phyloP scores from a whole-genome alignment of 2,329 filamentous ascomycete species.

The Aureobasidium sp. region DNA sequence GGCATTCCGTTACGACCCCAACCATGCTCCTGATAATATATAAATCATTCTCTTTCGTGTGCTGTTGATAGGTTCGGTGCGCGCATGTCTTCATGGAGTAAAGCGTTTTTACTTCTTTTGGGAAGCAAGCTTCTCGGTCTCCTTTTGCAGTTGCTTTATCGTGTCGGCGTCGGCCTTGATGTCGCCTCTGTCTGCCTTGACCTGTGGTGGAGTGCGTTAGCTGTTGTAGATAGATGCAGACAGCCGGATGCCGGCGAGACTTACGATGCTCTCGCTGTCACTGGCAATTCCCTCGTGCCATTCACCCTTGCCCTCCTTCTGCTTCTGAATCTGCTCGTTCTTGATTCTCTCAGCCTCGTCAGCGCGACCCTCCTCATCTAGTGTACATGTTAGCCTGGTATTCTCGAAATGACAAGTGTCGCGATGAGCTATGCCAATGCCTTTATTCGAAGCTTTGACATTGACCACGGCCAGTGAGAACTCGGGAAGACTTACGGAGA shows the following conservation, averaged over 20 bases:
- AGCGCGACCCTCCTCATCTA: slow-evolving; percentile 36
- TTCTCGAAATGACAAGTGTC: not conserved
- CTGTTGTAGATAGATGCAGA: not conserved
- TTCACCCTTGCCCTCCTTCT: slow-evolving; percentile 54
- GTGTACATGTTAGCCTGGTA: not conserved
- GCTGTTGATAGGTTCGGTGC: not conserved
- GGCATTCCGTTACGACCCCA: not conserved
- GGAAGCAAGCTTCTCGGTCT: slow-evolving; percentile 23
- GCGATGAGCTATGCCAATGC: not conserved
- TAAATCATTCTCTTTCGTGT: slow-evolving; percentile 9
- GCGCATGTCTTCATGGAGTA: not conserved
- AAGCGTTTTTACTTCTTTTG: slow-evolving; percentile 5
- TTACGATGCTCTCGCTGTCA: slow-evolving; percentile 67
- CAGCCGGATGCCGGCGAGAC: slow-evolving; percentile 20
- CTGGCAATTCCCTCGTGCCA: slow-evolving; percentile 73
- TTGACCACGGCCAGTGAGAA: not conserved
- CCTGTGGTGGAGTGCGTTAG: slow-evolving; percentile 16
- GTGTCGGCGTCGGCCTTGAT: slow-evolving; percentile 21
- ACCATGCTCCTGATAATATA: not conserved
- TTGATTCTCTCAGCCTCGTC: slow-evolving; percentile 46
- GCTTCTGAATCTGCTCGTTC: slow-evolving; percentile 47
- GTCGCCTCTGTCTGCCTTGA: slow-evolving; percentile 30
- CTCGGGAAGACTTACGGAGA: slow-evolving; percentile 29
- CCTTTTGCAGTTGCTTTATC: slow-evolving; percentile 28
- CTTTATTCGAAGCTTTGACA: not conserved